Percentiles rank a stretch among this genome's conserved stretches.
Evolutionary conservation across 2,329 filamentous ascomycete genomes (phyloP).

Genomic region (Microsporum ferrugineum): DNA sequence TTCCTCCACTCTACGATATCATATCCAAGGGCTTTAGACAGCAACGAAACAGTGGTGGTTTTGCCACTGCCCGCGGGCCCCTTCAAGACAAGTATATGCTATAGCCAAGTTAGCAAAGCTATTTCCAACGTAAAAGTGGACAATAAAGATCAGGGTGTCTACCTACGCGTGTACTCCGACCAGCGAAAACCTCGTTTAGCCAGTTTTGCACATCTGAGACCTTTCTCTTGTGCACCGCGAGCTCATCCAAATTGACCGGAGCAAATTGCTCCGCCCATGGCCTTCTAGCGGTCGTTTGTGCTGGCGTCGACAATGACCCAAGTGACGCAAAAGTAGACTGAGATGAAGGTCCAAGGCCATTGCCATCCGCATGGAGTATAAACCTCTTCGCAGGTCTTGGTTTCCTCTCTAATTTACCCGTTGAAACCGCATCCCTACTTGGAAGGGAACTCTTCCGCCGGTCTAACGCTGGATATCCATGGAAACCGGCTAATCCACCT

Average conservation of each 20-base stretch:
- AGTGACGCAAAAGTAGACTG: background rate
- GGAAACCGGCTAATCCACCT: background rate
- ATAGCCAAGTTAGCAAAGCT: constrained; percentile 23
- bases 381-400: constrained; percentile 21
- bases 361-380: constrained; percentile 13
- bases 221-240: constrained; percentile 92
- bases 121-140: background rate
- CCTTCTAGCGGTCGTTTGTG: constrained; percentile 25
- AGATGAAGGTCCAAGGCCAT: background rate
- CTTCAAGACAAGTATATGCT: constrained; percentile 73
- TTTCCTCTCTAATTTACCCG: constrained; percentile 10
- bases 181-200: constrained; percentile 62
- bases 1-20: constrained; percentile 87
- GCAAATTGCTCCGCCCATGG: constrained; percentile 85
- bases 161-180: constrained; percentile 36
- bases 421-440: constrained; percentile 5
- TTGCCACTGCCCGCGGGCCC: constrained; percentile 87
- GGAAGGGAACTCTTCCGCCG: constrained; percentile 8
- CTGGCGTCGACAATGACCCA: background rate
- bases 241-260: constrained; percentile 62
- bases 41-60: constrained; percentile 69
- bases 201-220: constrained; percentile 74
- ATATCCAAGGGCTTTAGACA: constrained; percentile 65
- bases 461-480: constrained; percentile 6
- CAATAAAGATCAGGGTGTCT: background rate